These are phyloP conservation scores for Cornus suecica DNA, from an alignment of 148 eudicot species.

Conservation along the genomic window DNA sequence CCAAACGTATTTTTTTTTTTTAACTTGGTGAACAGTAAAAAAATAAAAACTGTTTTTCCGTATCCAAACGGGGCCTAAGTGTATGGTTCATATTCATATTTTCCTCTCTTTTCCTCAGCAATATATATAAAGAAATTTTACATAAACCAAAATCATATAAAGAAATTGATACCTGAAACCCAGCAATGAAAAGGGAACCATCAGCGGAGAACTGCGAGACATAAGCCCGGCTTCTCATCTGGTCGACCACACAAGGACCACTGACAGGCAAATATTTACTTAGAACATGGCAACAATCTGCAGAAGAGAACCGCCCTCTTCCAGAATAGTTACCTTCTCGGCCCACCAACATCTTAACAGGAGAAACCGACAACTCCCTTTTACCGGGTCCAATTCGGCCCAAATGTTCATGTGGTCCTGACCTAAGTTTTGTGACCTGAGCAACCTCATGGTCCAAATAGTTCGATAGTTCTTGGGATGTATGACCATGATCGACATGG, in stretches of 20 bases:
- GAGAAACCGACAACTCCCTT: conserved; percentile 35
- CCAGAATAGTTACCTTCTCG: conserved; percentile 78
- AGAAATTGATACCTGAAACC: conserved; percentile 63
- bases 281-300: conserved; percentile 63
- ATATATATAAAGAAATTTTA: background rate
- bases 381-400: conserved; percentile 32
- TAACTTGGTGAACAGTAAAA: too few relatives aligned
- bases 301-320: conserved; percentile 60
- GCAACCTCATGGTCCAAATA: conserved; percentile 67
- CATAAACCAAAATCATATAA: background rate
- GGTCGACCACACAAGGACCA: conserved; percentile 65
- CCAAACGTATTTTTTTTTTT: too few relatives aligned
- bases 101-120: background rate
- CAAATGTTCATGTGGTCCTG: conserved; percentile 53
- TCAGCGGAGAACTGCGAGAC: conserved; percentile 82
- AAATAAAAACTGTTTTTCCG: too few relatives aligned
- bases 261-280: conserved; percentile 72
- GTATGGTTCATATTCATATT: background rate
- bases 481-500: conserved; percentile 8
- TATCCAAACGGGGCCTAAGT: too few relatives aligned
- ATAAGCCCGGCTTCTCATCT: conserved; percentile 66
- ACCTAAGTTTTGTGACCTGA: conserved; percentile 72
- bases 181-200: conserved; percentile 82
- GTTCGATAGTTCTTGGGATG: conserved; percentile 6
- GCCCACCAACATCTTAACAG: conserved; percentile 68